Base-by-base conservation (phyloP, 352 stramenopile species). In the Plasmopara viticola region DNA sequence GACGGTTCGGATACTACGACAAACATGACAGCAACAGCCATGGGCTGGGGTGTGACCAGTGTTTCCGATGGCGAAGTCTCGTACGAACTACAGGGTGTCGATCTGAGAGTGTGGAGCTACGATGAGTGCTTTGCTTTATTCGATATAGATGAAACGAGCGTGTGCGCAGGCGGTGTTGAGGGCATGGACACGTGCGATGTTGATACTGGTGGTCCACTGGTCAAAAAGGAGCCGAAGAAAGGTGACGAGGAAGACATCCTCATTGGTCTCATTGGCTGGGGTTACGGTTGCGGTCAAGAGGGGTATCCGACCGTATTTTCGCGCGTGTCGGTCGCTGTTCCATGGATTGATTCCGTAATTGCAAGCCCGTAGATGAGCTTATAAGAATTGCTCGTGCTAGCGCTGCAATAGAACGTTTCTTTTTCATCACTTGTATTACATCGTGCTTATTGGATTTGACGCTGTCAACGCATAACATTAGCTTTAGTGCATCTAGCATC, bases 171-270 rank as follows among this genome's bases (percentile, higher is more conserved):
- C 13, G 64, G 74, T 3, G 35, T 57, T 9, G 35, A 17, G 14
- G 48, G 48, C 14, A 58, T 50, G 14, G 55, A 83, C 48, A 64
- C 74, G 30, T 85, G 74, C 64, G 54, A 74, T 39, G 64, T 61
- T 40, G 71, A 83, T 60, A 78, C 66, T 9, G 74, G 74, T 18
- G 71, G 71, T 10, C 71, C 74, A 5, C 47, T 85, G 13, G 69
- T 67, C 18, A 52, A 64, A 25, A n/a, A n/a, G n/a, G 52, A 66
- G 25, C n/a, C 51, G 17, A 39, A 13, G 2, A n/a, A 13, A 3
- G 42, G 42, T 25, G 57, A 61, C 7, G 33, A 9, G 4, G 46
- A 49, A 25, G 68, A 76, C 17, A 34, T 62, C 10, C 42, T 77
- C 1, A 44, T 83, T 6, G 71, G 74, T 5, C 53, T 83, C 37